These are phyloP conservation scores for Cerrena zonata DNA, from an alignment of 1,284 basidiomycete species.

Conservation along the genomic window DNA sequence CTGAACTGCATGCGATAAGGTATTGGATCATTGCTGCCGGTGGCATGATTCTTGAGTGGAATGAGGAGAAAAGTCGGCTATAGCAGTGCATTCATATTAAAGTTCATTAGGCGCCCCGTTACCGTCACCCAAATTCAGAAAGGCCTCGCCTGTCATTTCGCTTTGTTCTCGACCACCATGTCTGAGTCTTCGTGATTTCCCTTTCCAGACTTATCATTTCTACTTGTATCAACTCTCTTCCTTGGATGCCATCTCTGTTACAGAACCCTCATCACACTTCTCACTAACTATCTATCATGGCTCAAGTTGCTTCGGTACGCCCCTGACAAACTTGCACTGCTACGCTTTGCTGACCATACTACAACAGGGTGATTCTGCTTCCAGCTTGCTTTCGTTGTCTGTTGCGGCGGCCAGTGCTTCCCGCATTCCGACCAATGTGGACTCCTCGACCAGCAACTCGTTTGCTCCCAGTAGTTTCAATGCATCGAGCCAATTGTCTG, in stretches of 20 bases:
- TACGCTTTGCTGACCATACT: not conserved
- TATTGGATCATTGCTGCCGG: no score
- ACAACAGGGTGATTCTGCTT: not conserved
- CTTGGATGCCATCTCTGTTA: not conserved
- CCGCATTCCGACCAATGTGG: slow-evolving; percentile 35
- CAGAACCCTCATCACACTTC: not conserved
- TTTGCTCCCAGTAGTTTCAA: slow-evolving; percentile 27
- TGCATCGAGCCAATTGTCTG: slow-evolving; percentile 25
- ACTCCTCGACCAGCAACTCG: slow-evolving; percentile 17
- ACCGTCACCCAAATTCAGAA: no score
- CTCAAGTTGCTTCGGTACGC: not conserved
- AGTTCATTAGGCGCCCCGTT: no score
- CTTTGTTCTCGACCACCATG: not conserved
- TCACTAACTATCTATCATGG: not conserved
- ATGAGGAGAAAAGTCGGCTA: no score
- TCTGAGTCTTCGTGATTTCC: not conserved
- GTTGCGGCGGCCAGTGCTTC: slow-evolving; percentile 48
- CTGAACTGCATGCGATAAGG: no score
- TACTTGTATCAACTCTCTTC: not conserved
- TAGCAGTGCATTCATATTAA: no score
- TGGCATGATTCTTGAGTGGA: no score
- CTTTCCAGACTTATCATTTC: not conserved
- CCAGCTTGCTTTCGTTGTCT: slow-evolving; percentile 62
- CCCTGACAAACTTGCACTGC: not conserved
- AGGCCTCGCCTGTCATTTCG: no score